Evolutionary conservation across 192 early-diverging fungal species (phyloP), one percentile per base, ranked within the genome.

Genomic region (Paraglomus brasilianum): DNA sequence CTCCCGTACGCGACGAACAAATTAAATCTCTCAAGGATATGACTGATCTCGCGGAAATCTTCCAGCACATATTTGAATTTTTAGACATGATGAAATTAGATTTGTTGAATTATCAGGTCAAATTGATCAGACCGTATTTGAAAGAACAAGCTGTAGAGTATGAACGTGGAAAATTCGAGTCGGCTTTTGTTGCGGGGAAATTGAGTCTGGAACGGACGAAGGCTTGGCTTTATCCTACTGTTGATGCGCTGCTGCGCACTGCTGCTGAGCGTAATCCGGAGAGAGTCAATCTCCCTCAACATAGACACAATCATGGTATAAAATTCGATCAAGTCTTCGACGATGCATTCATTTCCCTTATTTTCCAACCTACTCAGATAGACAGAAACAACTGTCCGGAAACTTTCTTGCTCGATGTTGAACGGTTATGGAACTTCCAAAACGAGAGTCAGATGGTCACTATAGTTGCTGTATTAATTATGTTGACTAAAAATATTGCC

Each of bases 31-130:
- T 78, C 42, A 69, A 75, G 42, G 45, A 49, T 10, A 42, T 75
- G 1, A 80, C 66, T 15, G 80, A 82, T 19, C 74, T 80, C 5
- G 78, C 88, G 30, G 78, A 84, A 30, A 66, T 71, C 9, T 73
- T 85, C n/a, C 69, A 69, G 24, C 59, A 52, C 0, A 80, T 87
- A 19, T 70, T 93, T 17, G 83, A 80, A 21, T 46, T 89, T 0
- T 69, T 93, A 39, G 91, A 95, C 22, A 74, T 80, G 10, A 95
- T 95, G 93, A 81, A 84, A 52, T 72, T 92, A 50, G 93, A 95
- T 70, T 69, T 94, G n/a, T 78, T 86, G 36, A 95, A 95, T 75
- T 93, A 85, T 74, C 71, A 86, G 7, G 64, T 95, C 36, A 82
- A 81, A 51, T 73, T 79, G 2, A 75, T 93, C 1, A 80, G 89